These are phyloP conservation scores for Chlamydomonas schloesseri DNA, from an alignment of 139 green algal genomes.

Conservation along the genomic window DNA sequence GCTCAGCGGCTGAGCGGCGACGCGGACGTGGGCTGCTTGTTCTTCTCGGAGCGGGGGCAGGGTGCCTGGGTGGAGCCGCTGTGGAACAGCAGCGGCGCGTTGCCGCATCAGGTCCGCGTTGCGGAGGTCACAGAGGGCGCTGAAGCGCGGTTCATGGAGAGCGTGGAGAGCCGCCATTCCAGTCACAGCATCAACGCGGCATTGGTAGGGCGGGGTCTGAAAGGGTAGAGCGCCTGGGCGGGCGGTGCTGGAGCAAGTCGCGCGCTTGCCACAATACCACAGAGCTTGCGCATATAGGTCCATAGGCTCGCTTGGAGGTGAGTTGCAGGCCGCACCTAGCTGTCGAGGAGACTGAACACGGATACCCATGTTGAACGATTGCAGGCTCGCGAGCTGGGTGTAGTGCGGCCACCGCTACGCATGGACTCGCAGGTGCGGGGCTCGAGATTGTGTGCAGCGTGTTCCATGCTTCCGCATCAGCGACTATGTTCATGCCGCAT, in stretches of 20 bases:
- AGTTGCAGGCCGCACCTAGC: no score
- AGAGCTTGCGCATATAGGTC: no score
- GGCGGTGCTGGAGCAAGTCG: no score
- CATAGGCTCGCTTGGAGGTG: no score
- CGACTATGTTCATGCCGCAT: no score
- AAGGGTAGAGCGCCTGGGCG: not conserved
- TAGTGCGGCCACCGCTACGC: slow-evolving; percentile 74
- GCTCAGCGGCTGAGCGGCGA: not conserved
- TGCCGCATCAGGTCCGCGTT: slow-evolving; percentile 53
- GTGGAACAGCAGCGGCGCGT: slow-evolving; percentile 37
- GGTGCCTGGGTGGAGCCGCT: slow-evolving; percentile 76
- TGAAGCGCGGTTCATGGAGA: slow-evolving; percentile 88
- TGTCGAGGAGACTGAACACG: no score
- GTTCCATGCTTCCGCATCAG: no score
- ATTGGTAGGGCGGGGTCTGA: slow-evolving; percentile 53
- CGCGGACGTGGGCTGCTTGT: slow-evolving; percentile 76
- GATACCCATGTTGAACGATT: no score
- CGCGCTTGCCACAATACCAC: no score
- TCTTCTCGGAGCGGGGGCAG: slow-evolving; percentile 71
- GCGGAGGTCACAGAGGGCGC: slow-evolving; percentile 35
- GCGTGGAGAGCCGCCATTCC: slow-evolving; percentile 85
- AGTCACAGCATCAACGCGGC: slow-evolving; percentile 77
- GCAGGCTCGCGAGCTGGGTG: slow-evolving; percentile 74
- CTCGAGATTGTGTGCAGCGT: slow-evolving; percentile 49
- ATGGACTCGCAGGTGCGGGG: slow-evolving; percentile 69